phyloP scores from a whole-genome alignment of 495 filamentous ascomycete species.

The Bathelium albidoporum region DNA sequence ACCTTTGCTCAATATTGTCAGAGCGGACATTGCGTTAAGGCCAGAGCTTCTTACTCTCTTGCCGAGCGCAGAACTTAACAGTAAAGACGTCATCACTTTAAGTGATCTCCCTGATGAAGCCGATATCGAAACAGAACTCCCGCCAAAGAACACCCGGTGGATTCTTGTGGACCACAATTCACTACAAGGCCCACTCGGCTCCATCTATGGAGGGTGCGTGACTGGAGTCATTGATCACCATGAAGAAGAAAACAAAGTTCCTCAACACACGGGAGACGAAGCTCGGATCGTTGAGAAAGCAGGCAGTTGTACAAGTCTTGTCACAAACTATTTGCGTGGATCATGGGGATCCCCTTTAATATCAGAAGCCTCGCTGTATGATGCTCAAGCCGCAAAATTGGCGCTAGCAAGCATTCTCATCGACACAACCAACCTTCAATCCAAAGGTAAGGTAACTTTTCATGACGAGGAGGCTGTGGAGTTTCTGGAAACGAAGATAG shows the following conservation, averaged over 20 bases:
- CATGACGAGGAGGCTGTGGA: constrained; percentile 54
- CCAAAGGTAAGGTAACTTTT: constrained; percentile 60
- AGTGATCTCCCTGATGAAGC: constrained; percentile 32
- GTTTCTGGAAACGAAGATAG: constrained; percentile 51
- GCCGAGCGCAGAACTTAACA: constrained; percentile 29
- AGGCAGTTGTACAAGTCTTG: constrained; percentile 71
- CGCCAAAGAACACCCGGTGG: constrained; percentile 36
- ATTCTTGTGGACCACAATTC: constrained; percentile 88
- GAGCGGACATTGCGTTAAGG: constrained; percentile 57
- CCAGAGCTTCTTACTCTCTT: constrained; percentile 60
- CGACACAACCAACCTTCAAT: constrained; percentile 68
- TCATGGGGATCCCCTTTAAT: constrained; percentile 43
- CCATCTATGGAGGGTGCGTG: constrained; percentile 36
- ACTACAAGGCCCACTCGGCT: constrained; percentile 45
- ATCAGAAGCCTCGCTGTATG: constrained; percentile 32
- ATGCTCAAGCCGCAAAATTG: constrained; percentile 60
- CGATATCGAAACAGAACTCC: constrained; percentile 23
- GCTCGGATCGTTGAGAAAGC: constrained; percentile 56
- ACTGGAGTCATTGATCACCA: constrained; percentile 90
- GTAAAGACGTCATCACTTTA: constrained; percentile 34
- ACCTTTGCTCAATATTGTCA: constrained; percentile 61
- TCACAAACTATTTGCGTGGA: constrained; percentile 50
- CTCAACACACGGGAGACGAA: constrained; percentile 32
- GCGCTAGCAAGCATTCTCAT: constrained; percentile 72
- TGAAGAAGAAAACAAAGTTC: constrained; percentile 61